These are phyloP conservation scores for Sorghum bicolor DNA, from an alignment of 176 grass and related monocot genomes.

Conservation along the genomic window Sorghum_bicolor_NCBIv3 NC_012870.2:73903001-73903500, in stretches of 20 bases:
- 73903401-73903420: slow-evolving; percentile 47
- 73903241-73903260: slow-evolving; percentile 56
- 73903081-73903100: slow-evolving; percentile 38
- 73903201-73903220: slow-evolving; percentile 37
- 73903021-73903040: slow-evolving; percentile 55
- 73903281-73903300: slow-evolving; percentile 43
- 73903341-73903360: slow-evolving; percentile 14
- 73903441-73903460: slow-evolving; percentile 72
- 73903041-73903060: slow-evolving; percentile 38
- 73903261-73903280: slow-evolving; percentile 51
- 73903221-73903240: slow-evolving; percentile 40
- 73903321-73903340: slow-evolving; percentile 27
- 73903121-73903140: slow-evolving; percentile 81
- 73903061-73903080: slow-evolving; percentile 24
- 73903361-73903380: slow-evolving; percentile 41
- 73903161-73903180: slow-evolving; percentile 43
- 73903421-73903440: slow-evolving; percentile 76
- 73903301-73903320: slow-evolving; percentile 36
- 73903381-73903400: slow-evolving; percentile 38
- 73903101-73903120: slow-evolving; percentile 64
- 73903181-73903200: slow-evolving; percentile 60
- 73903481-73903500: slow-evolving; percentile 48
- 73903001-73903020: slow-evolving; percentile 61
- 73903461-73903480: slow-evolving; percentile 49
- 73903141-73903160: slow-evolving; percentile 65